Conservation (phyloP, 345 rosid genomes). For the Brassica juncea region DNA sequence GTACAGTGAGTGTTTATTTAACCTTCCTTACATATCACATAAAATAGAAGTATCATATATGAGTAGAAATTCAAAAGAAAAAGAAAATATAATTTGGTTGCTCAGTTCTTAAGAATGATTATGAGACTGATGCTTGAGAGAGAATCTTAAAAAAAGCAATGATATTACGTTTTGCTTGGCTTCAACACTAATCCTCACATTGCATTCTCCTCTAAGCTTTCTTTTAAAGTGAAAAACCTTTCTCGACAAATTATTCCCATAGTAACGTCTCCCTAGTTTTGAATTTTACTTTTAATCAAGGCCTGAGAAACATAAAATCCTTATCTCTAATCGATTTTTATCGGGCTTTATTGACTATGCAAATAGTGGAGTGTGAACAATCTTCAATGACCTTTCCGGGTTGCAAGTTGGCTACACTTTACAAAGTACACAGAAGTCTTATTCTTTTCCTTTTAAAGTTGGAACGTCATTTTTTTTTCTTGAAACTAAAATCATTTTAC, state of each 20-base stretch:
- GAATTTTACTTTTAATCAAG: neutral
- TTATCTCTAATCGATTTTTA: neutral
- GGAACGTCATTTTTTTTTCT: neutral
- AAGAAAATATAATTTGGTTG: neutral
- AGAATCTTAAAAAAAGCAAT: constrained; percentile 36
- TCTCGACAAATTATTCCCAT: neutral
- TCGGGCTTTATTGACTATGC: neutral
- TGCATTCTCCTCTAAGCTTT: constrained; percentile 24
- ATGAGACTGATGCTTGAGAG: constrained; percentile 41
- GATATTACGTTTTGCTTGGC: constrained; percentile 42
- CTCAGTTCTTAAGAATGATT: constrained; percentile 31
- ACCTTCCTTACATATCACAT: neutral
- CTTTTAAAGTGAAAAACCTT: constrained; percentile 2
- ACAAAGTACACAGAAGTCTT: constrained; percentile 42
- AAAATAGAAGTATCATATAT: neutral
- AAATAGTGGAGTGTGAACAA: constrained; percentile 40
- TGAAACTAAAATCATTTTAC: no score
- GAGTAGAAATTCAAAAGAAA: neutral
- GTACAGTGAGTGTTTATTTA: neutral
- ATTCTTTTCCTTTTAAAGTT: neutral
- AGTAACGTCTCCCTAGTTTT: neutral
- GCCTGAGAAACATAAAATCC: neutral
- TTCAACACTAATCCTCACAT: constrained; percentile 44
- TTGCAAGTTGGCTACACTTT: constrained; percentile 51
- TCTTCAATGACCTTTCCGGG: constrained; percentile 52